Percentiles rank a stretch among this genome's conserved stretches.
Evolutionary conservation across 495 filamentous ascomycete genomes (phyloP).

Genomic region (Hyaloscypha bicolor): DNA sequence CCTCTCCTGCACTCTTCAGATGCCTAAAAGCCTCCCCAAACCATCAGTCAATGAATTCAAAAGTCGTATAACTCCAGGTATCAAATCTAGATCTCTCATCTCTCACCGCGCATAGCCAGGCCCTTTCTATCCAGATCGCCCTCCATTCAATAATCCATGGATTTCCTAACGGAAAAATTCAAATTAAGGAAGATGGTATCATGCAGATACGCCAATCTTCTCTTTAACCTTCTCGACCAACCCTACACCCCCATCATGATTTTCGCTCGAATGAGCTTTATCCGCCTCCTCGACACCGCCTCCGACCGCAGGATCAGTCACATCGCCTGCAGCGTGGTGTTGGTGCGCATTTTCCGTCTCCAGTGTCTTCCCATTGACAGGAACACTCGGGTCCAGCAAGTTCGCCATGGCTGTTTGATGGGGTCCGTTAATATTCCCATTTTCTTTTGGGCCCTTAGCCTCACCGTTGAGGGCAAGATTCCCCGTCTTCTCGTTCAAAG

Average conservation of each 20-base stretch:
- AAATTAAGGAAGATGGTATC: too few relatives aligned
- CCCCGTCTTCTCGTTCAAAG: slow-evolving; percentile 24
- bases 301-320: background rate
- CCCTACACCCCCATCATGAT: background rate
- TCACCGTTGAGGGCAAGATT: slow-evolving; percentile 5
- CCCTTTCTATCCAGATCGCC: background rate
- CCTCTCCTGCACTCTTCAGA: background rate
- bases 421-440: slow-evolving; percentile 1
- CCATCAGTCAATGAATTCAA: background rate
- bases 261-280: background rate
- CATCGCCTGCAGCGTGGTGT: background rate
- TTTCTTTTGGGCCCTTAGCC: background rate
- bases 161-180: background rate
- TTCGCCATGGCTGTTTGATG: slow-evolving; percentile 12
- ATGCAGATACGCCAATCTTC: background rate
- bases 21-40: background rate
- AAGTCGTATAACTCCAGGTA: background rate
- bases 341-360: background rate
- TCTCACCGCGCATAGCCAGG: background rate
- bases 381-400: slow-evolving; percentile 14
- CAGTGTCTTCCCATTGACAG: background rate
- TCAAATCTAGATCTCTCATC: slow-evolving; percentile 1
- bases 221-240: background rate
- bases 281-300: slow-evolving; percentile 6
- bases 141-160: background rate